phyloP scores from a whole-genome alignment of 148 eudicot genomes.

The Bassia scoparia region DNA sequence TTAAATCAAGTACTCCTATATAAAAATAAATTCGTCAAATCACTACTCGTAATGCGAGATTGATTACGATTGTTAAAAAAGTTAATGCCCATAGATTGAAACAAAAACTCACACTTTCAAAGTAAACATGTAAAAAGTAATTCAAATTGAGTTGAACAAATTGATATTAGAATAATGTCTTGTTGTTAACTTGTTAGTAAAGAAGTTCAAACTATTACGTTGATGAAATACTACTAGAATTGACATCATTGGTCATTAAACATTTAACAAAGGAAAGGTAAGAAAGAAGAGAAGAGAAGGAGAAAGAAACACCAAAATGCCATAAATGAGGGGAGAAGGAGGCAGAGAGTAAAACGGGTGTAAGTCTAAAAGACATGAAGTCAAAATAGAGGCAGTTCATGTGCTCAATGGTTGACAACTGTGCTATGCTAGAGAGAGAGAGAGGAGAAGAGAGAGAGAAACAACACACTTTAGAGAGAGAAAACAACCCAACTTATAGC shows the following conservation, averaged over 20 bases:
- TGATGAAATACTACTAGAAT: too few species aligned
- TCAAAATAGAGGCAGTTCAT: constrained; percentile 35
- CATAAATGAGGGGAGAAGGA: constrained; percentile 25
- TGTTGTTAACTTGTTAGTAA: too few species aligned
- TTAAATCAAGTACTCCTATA: too few species aligned
- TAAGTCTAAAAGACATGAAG: constrained; percentile 30
- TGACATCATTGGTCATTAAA: too few species aligned
- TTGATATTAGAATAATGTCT: too few species aligned
- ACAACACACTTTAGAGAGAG: neutral
- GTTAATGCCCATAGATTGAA: neutral
- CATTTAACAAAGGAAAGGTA: neutral
- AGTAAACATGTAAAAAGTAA: too few species aligned
- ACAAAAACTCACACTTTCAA: too few species aligned
- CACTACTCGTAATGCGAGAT: too few species aligned
- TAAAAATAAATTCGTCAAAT: too few species aligned
- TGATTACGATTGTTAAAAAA: neutral
- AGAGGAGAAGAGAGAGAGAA: neutral
- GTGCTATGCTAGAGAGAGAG: neutral
- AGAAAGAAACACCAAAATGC: neutral
- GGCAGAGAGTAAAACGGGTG: constrained; percentile 17
- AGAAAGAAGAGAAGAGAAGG: neutral
- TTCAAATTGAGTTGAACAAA: too few species aligned
- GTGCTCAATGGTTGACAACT: constrained; percentile 36
- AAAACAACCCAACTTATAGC: neutral
- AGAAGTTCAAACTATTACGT: too few species aligned